Evolutionary conservation across 305 asterid species (phyloP).

Genomic region (Rubia tinctorum): DNA sequence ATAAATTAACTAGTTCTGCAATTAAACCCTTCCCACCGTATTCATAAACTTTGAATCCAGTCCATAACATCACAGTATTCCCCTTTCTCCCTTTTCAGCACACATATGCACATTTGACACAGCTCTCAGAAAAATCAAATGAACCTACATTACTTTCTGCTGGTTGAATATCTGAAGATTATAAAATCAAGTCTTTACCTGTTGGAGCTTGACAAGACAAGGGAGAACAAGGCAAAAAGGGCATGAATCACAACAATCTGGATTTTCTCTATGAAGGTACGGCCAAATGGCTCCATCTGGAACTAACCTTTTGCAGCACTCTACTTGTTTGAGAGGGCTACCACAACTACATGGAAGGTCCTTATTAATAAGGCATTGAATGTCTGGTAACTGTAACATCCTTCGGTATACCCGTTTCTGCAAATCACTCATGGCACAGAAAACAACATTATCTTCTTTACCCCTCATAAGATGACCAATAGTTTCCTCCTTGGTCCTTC

Average conservation of each 20-base stretch:
- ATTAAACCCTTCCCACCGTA: neutral
- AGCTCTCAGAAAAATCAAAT: neutral
- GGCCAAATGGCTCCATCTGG: conserved; percentile 89
- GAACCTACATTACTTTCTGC: neutral
- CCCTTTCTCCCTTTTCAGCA: neutral
- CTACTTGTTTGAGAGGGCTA: conserved; percentile 90
- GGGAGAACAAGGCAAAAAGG: conserved; percentile 98
- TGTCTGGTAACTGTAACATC: conserved; percentile 77
- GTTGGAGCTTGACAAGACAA: conserved; percentile 92
- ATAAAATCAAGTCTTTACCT: conserved; percentile 36
- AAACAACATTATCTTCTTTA: conserved; percentile 93
- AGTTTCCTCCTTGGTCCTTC: conserved; percentile 97
- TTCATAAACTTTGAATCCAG: neutral
- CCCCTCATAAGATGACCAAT: conserved; percentile 99
- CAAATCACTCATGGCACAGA: conserved; percentile 90
- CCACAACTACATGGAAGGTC: conserved; percentile 93
- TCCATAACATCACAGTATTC: neutral
- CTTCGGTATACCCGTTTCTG: conserved; percentile 88
- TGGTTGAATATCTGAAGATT: neutral
- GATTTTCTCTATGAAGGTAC: conserved; percentile 74
- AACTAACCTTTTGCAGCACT: conserved; percentile 81
- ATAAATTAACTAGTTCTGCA: neutral
- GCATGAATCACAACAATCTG: conserved; percentile 95
- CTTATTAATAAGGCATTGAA: conserved; percentile 85
- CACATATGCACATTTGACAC: neutral